A percentile compares a stretch with the other conserved stretches of the same genome.
phyloP scores from a whole-genome alignment of 495 filamentous ascomycete species.

The Astrothelium macrocarpum region DNA sequence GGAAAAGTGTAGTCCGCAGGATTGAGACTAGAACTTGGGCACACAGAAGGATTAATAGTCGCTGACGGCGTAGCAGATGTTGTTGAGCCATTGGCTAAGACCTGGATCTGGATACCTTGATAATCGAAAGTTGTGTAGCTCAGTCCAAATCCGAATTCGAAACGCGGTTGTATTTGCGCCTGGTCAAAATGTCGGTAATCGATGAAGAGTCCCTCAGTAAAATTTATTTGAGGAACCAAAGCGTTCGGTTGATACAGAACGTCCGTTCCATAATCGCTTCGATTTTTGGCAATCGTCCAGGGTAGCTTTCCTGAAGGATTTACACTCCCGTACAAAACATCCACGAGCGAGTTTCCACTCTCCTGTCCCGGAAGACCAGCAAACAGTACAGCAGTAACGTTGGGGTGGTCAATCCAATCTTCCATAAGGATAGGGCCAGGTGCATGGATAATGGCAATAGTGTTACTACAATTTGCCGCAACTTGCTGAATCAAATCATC shows the following conservation, averaged over 20 bases:
- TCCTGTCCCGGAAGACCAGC: slow-evolving; percentile 89
- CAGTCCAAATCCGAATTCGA: slow-evolving; percentile 82
- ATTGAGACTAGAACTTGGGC: neutral
- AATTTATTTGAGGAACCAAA: slow-evolving; percentile 66
- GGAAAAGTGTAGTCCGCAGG: neutral
- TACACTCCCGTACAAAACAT: slow-evolving; percentile 80
- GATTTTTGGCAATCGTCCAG: slow-evolving; percentile 73
- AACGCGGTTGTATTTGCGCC: slow-evolving; percentile 59
- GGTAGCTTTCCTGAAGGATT: slow-evolving; percentile 79
- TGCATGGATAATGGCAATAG: slow-evolving; percentile 81
- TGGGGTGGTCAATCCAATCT: slow-evolving; percentile 66
- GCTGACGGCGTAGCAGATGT: neutral
- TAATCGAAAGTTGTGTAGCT: slow-evolving; percentile 84
- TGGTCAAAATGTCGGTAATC: slow-evolving; percentile 88
- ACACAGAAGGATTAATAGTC: neutral
- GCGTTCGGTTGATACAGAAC: slow-evolving; percentile 62
- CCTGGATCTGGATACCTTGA: slow-evolving; percentile 13
- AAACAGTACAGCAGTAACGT: slow-evolving; percentile 85
- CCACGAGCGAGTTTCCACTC: slow-evolving; percentile 75
- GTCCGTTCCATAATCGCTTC: slow-evolving; percentile 63
- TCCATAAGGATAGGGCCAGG: slow-evolving; percentile 69
- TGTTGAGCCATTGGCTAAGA: neutral
- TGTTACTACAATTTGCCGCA: slow-evolving; percentile 69
- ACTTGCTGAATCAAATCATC: slow-evolving; percentile 71
- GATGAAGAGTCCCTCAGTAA: slow-evolving; percentile 78